A percentile compares a stretch with the other conserved stretches of the same genome.
phyloP scores from a whole-genome alignment of 106 monocot genomes.

The Dendrobium huoshanense region DNA sequence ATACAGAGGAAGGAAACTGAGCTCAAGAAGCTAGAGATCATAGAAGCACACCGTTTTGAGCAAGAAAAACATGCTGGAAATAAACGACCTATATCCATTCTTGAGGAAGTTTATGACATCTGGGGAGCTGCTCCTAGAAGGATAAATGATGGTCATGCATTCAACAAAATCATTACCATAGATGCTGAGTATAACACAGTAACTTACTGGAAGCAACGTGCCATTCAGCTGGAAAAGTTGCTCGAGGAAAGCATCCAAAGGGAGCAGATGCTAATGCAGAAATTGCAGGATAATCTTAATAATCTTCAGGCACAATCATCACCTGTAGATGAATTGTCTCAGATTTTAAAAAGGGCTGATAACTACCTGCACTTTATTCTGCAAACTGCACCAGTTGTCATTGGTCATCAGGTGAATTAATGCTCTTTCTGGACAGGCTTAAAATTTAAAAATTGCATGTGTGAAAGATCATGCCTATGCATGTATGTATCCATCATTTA shows the following conservation, averaged over 20 bases:
- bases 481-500: neutral
- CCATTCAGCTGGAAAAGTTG: conserved; percentile 37
- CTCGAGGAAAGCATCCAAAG: conserved; percentile 53
- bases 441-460: neutral
- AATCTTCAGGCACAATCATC: conserved; percentile 50
- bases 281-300: conserved; percentile 50
- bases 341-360: conserved; percentile 64
- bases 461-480: no score
- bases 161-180: conserved; percentile 31
- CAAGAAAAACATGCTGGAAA: conserved; percentile 35
- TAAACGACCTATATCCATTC: conserved; percentile 37
- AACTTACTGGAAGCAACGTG: conserved; percentile 56
- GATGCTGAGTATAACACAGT: conserved; percentile 40
- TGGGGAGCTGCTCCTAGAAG: conserved; percentile 39
- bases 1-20: conserved; percentile 60
- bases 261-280: conserved; percentile 41
- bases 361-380: conserved; percentile 77
- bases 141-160: conserved; percentile 27
- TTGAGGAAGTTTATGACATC: conserved; percentile 42
- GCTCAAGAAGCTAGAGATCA: conserved; percentile 48
- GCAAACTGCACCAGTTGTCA: conserved; percentile 72
- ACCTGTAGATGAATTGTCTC: conserved; percentile 64
- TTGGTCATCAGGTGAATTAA: conserved; percentile 67
- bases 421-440: neutral
- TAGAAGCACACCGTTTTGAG: conserved; percentile 53